Evolutionary conservation across 2,329 filamentous ascomycete genomes (phyloP), one percentile per base, ranked within the genome.

Genomic region (Sarocladiaceae sp.): DNA sequence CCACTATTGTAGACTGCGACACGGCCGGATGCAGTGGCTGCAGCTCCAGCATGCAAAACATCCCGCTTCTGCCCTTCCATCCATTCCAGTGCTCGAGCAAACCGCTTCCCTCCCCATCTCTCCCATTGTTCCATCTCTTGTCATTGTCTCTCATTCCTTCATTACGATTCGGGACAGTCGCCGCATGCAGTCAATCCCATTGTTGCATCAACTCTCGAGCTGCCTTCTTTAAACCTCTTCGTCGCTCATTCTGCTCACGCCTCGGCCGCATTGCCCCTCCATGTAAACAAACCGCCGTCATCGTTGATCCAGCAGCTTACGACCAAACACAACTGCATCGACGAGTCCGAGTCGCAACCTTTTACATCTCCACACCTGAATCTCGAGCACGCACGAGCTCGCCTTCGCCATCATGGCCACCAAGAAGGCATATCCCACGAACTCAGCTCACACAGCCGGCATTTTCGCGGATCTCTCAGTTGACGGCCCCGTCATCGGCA

Each of bases 381-480:
- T n/a, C 21, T 19, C 24, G n/a, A 41, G 12, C 23, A 29, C n/a
- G n/a, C n/a, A n/a, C n/a, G n/a, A n/a, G n/a, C n/a, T 16, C 23
- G 29, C 5, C 7, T 29, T 15, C 47, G 49, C 51, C 23, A 63
- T 53, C 51, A 78, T 81, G 74, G 60, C 74, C 47, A 55, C 69
- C 54, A 78, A 74, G 58, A 55, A 68, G 46, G 80, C 78, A 63
- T 47, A 65, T 46, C 74, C 68, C 45, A 66, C 81, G 58, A 78
- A 76, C 60, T 74, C 73, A 54, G 78, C 80, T 58, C 90, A 96
- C 68, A 88, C 90, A 20, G 85, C 91, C 4, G 91, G 91, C 59
- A 95, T 96, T 62, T 96, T 87, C 66, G 86, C 90, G 41, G 90
- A 96, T 67, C 89, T 95, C 83, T 87, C 83, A 16, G 79, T 95